phyloP scores from a whole-genome alignment of 352 stramenopile genomes.

The Achlya hypogyna region DNA sequence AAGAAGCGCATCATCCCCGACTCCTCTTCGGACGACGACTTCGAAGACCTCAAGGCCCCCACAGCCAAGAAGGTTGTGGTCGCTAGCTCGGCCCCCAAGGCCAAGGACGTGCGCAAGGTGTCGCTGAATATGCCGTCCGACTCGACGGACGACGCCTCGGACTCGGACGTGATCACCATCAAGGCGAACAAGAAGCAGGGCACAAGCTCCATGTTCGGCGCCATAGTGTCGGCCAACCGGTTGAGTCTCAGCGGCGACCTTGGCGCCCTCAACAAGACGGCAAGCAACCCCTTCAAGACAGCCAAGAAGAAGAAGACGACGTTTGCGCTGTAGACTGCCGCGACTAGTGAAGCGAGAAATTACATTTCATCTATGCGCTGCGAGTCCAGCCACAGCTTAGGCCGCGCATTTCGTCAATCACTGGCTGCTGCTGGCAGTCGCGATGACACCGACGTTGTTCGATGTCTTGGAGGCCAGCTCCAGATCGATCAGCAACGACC shows the following conservation, averaged over 20 bases:
- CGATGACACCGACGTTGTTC: too few relatives aligned
- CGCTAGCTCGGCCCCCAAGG: background rate
- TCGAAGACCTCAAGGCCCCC: background rate
- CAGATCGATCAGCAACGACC: too few relatives aligned
- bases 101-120: background rate
- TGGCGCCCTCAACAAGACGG: background rate
- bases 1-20: background rate
- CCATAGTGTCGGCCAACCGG: constrained; percentile 5
- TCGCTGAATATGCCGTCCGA: background rate
- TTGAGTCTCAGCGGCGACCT: constrained; percentile 9
- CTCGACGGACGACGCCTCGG: background rate
- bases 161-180: background rate
- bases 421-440: too few relatives aligned
- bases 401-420: too few relatives aligned
- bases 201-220: constrained; percentile 1
- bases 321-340: background rate
- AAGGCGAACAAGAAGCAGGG: background rate
- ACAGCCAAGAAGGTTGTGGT: background rate
- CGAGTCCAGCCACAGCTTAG: too few relatives aligned
- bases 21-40: background rate
- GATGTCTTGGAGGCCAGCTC: too few relatives aligned
- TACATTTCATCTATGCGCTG: too few relatives aligned
- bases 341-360: too few relatives aligned
- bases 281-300: constrained; percentile 8
- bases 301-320: background rate